Conservation (phyloP, 2,329 filamentous ascomycete genomes). For the Monilinia polystroma region DNA sequence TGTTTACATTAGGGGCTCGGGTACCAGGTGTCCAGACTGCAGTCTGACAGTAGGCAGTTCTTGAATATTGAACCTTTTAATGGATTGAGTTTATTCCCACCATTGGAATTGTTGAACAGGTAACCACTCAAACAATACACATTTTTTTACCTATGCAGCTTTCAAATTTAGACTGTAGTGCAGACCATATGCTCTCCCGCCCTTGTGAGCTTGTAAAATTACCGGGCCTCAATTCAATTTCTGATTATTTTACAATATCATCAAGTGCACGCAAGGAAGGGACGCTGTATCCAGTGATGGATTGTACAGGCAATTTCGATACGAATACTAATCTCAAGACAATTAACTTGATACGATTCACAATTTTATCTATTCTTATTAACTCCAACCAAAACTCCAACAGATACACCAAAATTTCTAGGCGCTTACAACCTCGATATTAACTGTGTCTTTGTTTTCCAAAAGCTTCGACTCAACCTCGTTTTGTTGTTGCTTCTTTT, state of each 20-base stretch:
- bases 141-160: neutral
- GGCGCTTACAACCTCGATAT: constrained; percentile 4
- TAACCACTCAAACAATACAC: neutral
- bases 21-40: neutral
- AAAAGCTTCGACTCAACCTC: constrained; percentile 4
- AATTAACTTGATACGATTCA: neutral
- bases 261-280: neutral
- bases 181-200: neutral
- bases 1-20: neutral
- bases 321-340: neutral
- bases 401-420: neutral
- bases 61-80: neutral
- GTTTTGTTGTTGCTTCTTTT: constrained; percentile 12
- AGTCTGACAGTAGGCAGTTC: neutral
- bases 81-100: no score
- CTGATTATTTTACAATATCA: neutral
- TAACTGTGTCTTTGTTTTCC: neutral
- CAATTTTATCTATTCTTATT: neutral
- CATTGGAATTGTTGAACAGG: no score
- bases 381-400: constrained; percentile 1
- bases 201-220: neutral
- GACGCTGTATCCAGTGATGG: neutral
- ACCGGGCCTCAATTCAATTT: neutral
- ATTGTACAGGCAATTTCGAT: no score
- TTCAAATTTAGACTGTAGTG: neutral